These are phyloP conservation scores for Craspedostauros australis DNA, from an alignment of 108 stramenopile species.

Conservation along the genomic window DNA sequence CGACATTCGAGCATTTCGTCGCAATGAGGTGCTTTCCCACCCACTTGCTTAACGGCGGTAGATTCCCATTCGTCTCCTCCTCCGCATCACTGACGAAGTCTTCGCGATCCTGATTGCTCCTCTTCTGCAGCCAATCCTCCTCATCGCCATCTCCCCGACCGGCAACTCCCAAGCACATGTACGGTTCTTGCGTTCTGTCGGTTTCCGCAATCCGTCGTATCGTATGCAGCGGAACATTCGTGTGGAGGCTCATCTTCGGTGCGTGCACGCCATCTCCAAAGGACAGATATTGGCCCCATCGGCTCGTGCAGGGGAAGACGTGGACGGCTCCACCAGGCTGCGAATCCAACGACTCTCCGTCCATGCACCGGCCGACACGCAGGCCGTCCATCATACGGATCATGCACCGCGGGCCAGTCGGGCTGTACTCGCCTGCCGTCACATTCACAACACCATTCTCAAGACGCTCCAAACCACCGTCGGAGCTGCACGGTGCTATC, in stretches of 20 bases:
- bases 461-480: constrained; percentile 61
- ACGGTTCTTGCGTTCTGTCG: constrained; percentile 39
- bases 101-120: constrained; percentile 21
- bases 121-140: constrained; percentile 50
- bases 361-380: constrained; percentile 71
- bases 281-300: constrained; percentile 82
- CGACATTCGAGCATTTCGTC: constrained; percentile 67
- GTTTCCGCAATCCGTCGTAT: constrained; percentile 29
- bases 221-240: constrained; percentile 55
- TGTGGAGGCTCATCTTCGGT: constrained; percentile 58
- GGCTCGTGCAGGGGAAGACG: constrained; percentile 70
- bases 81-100: constrained; percentile 20
- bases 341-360: constrained; percentile 48
- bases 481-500: constrained; percentile 78
- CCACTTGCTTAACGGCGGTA: constrained; percentile 40
- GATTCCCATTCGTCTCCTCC: constrained; percentile 31
- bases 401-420: constrained; percentile 69
- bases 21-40: constrained; percentile 55
- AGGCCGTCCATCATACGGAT: constrained; percentile 70
- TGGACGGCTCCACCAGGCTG: constrained; percentile 65
- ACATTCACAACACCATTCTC: constrained; percentile 56
- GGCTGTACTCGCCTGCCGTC: constrained; percentile 52
- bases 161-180: constrained; percentile 67
- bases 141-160: constrained; percentile 64
- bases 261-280: constrained; percentile 73